These are phyloP conservation scores for Pseudogymnoascus sp. DNA, from an alignment of 2,329 filamentous ascomycete genomes.

Conservation along the genomic window DNA sequence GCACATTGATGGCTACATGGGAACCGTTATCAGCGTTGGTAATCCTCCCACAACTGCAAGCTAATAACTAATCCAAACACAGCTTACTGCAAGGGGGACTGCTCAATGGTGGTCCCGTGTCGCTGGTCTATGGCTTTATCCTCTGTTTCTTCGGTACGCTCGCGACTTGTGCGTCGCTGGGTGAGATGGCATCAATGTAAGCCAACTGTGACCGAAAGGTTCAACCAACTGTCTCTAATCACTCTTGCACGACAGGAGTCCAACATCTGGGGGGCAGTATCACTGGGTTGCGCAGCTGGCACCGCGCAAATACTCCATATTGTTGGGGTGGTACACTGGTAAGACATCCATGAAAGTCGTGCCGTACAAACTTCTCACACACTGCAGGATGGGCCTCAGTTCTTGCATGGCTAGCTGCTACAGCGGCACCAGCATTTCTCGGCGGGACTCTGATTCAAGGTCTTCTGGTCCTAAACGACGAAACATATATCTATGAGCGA, in stretches of 20 bases:
- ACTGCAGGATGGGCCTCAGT: conserved; percentile 41
- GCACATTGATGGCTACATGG: conserved; percentile 45
- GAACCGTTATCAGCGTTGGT: conserved; percentile 33
- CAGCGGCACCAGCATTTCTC: conserved; percentile 33
- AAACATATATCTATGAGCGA: conserved; percentile 31
- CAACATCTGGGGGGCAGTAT: conserved; percentile 44
- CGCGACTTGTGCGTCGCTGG: conserved; percentile 33
- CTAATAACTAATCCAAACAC: neutral
- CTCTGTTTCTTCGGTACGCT: conserved; percentile 38
- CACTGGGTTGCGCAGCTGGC: conserved; percentile 49
- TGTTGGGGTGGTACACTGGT: conserved; percentile 38
- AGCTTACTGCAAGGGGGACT: conserved; percentile 11
- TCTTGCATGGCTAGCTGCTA: conserved; percentile 35
- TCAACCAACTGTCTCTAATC: conserved; percentile 18
- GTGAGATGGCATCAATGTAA: conserved; percentile 28
- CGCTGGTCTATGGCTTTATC: conserved; percentile 43
- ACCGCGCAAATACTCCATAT: conserved; percentile 38
- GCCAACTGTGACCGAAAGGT: conserved; percentile 12
- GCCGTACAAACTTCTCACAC: neutral
- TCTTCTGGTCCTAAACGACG: conserved; percentile 34
- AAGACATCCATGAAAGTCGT: neutral
- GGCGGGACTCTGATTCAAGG: conserved; percentile 40
- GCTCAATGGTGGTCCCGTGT: conserved; percentile 41
- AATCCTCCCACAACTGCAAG: neutral
- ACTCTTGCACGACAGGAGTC: conserved; percentile 8